Base-by-base conservation (phyloP, 805 yeast genomes). In the Kazachstania viticola region DNA sequence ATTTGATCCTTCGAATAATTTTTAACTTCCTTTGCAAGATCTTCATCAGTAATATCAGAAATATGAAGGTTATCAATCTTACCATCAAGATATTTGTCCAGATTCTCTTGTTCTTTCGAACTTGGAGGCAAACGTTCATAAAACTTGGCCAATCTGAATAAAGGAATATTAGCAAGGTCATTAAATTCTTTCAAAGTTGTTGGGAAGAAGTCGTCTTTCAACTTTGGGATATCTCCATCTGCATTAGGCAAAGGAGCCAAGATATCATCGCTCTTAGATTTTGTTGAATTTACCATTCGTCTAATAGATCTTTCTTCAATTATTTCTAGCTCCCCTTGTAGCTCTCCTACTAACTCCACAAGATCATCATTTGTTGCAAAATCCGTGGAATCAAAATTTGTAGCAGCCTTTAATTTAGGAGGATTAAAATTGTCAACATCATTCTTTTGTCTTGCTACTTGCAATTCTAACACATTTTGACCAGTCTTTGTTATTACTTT, bases 271-370 rank as follows among this genome's bases (percentile, higher is more conserved):
- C 58, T 55, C 0, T 53, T 50, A 0, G 48, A 43, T 34, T 74
- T 62, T 17, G 66, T 64, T 1, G 80, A 62, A 50, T 85, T 85
- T 40, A 71, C 69, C 3, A 75, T 61, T 54, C 97, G 67, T 41
- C 80, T 67, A 27, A 81, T 68, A 13, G 79, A 70, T 43, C 94
- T 69, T 42, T 81, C 82, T 49, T 87, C 97, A 21, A 80, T 52
- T 16, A 69, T 62, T 32, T 81, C 87, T 47, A 87, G 65, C 57
- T 87, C 96, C 7, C 82, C 81, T 56, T 87, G 96, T 34, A 87
- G 60, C 54, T 87, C 97, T 9, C 82, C 83, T 11, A 85, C 96
- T 28, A 87, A 63, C 49, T 83, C 88, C 3, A 80, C 80, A 9
- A 87, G 60, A 49, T 88, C 97, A 36, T 81, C 93, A 42, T 82